These are phyloP conservation scores for Cucurbita maxima DNA, from an alignment of 306 rosid species.

Conservation along the genomic window DNA sequence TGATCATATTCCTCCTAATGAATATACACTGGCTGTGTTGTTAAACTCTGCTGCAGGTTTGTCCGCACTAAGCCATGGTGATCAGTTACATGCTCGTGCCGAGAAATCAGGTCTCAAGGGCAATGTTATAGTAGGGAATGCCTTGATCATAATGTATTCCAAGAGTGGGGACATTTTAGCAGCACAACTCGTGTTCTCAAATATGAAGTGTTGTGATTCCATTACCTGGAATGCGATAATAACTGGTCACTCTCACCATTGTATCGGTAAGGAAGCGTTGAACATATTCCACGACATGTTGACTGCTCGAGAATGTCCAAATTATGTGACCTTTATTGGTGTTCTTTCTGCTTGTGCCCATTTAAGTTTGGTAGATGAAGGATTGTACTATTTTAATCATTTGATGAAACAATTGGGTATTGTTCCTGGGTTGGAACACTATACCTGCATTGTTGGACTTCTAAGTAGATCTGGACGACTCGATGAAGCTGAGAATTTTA, in stretches of 20 bases:
- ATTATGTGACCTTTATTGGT: constrained; percentile 9
- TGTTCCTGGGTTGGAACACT: constrained; percentile 12
- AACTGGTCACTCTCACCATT: constrained; percentile 9
- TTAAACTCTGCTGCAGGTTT: constrained; percentile 8
- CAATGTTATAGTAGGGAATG: constrained; percentile 8
- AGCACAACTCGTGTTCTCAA: neutral
- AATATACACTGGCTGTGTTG: constrained; percentile 9
- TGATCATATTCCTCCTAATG: constrained; percentile 8
- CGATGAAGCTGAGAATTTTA: constrained; percentile 12
- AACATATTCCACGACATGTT: constrained; percentile 6
- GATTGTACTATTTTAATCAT: constrained; percentile 9
- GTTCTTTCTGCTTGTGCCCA: constrained; percentile 12
- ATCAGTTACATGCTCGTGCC: constrained; percentile 10
- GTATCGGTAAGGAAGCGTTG: constrained; percentile 10
- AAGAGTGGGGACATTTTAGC: constrained; percentile 11
- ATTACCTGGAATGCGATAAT: constrained; percentile 13
- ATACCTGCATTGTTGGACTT: constrained; percentile 11
- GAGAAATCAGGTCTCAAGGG: constrained; percentile 9
- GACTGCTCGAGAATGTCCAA: neutral
- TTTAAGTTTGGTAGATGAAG: constrained; percentile 3
- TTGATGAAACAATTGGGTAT: constrained; percentile 6
- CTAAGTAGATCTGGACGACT: constrained; percentile 5
- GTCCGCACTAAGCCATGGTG: constrained; percentile 6
- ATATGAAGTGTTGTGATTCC: neutral
- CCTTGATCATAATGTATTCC: constrained; percentile 14